Conservation (phyloP, 2,329 filamentous ascomycete species). For the Acephala macrosclerotiorum region DNA sequence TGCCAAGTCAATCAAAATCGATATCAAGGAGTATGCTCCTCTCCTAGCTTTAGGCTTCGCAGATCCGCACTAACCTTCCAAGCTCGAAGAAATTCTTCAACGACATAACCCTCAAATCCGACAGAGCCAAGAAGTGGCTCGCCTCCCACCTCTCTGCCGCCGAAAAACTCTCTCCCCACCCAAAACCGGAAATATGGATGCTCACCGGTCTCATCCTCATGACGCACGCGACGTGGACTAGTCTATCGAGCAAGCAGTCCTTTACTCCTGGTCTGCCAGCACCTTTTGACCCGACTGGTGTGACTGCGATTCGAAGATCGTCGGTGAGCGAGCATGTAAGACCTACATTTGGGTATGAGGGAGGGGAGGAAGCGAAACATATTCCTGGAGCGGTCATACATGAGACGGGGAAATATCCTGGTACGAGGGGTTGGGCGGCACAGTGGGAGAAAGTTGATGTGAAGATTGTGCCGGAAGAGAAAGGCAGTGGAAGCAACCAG, state of each 20-base stretch:
- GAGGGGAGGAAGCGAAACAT: slow-evolving; percentile 19
- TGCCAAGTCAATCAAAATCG: slow-evolving; percentile 31
- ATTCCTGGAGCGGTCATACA: slow-evolving; percentile 31
- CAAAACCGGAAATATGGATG: slow-evolving; percentile 33
- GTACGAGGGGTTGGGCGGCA: slow-evolving; percentile 35
- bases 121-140: slow-evolving; percentile 36
- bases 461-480: slow-evolving; percentile 20
- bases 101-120: slow-evolving; percentile 30
- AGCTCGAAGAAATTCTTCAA: slow-evolving; percentile 34
- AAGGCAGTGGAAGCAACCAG: slow-evolving; percentile 21
- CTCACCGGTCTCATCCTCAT: slow-evolving; percentile 37
- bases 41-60: no score
- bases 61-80: background rate
- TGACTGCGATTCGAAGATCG: slow-evolving; percentile 31
- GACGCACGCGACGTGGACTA: slow-evolving; percentile 38
- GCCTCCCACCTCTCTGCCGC: slow-evolving; percentile 34
- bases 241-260: slow-evolving; percentile 28
- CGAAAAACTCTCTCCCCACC: slow-evolving; percentile 21
- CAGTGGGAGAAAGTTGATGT: slow-evolving; percentile 33
- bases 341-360: slow-evolving; percentile 30
- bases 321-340: slow-evolving; percentile 33
- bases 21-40: slow-evolving; percentile 34
- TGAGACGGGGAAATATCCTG: slow-evolving; percentile 39
- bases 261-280: slow-evolving; percentile 32
- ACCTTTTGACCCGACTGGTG: slow-evolving; percentile 34